These are phyloP conservation scores for Rhizopogon parksii DNA, from an alignment of 1,284 basidiomycete species.

Conservation along the genomic window DNA sequence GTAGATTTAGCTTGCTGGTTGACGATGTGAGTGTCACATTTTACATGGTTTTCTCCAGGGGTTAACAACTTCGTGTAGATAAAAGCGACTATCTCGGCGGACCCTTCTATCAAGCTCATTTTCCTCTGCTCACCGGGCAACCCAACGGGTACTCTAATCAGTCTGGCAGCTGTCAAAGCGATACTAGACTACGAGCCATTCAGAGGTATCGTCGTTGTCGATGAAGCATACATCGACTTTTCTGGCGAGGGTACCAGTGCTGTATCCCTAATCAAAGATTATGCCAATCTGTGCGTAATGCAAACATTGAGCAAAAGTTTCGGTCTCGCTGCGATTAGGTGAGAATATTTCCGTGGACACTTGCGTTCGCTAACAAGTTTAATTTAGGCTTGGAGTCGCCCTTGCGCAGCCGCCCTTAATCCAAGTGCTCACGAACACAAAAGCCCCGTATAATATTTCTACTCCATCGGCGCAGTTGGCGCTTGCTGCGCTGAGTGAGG, in stretches of 20 bases:
- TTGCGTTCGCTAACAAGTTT: background rate
- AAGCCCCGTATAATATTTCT: slow-evolving; percentile 97
- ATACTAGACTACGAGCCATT: slow-evolving; percentile 78
- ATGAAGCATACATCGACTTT: slow-evolving; percentile 99
- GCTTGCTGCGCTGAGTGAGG: slow-evolving; percentile 65
- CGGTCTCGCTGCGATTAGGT: slow-evolving; percentile 93
- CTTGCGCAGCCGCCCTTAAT: slow-evolving; percentile 86
- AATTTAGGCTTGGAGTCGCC: slow-evolving; percentile 76
- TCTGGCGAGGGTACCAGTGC: slow-evolving; percentile 61
- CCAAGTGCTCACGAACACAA: slow-evolving; percentile 91
- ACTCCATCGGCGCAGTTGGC: slow-evolving; percentile 85
- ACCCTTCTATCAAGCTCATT: slow-evolving; percentile 81
- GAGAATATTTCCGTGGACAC: slow-evolving; percentile 17
- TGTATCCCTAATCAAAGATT: slow-evolving; percentile 68
- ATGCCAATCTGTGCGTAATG: slow-evolving; percentile 86
- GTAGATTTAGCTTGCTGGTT: slow-evolving; percentile 75
- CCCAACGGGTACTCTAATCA: slow-evolving; percentile 87
- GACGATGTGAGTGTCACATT: slow-evolving; percentile 52
- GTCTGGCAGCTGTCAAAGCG: slow-evolving; percentile 62
- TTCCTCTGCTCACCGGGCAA: slow-evolving; percentile 98
- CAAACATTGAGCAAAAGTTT: slow-evolving; percentile 97
- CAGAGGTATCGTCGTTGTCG: slow-evolving; percentile 89
- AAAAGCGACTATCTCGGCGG: slow-evolving; percentile 57
- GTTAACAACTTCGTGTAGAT: slow-evolving; percentile 41
- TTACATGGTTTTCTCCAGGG: background rate